Evolutionary conservation across 768 basidiomycete species (phyloP), one percentile per base, ranked within the genome.

Genomic region (Nevesoporus exiguus): DNA sequence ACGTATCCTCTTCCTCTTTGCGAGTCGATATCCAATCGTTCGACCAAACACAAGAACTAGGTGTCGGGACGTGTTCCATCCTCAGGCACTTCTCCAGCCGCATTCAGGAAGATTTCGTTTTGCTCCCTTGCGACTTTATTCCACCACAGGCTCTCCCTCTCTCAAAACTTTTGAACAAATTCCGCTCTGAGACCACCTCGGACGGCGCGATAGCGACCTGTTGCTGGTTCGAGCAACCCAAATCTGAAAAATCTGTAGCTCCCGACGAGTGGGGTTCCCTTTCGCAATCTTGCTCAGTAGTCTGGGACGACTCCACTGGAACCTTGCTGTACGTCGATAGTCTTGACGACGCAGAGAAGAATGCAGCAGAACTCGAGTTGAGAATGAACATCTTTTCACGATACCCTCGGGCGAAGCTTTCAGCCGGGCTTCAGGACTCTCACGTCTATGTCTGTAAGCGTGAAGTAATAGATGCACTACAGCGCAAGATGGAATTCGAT

Each of bases 71-170:
- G 3, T 88, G 87, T 57, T 76, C 82, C 21, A 76, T 95, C 24
- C 78, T 96, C 54, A 80, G 83, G 48, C 83, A 92, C 65, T 91
- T 94, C 69, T 78, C 89, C 10, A 73, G 67, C 45, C 84, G 85
- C 45, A 93, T 95, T 57, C 77, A 80, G 57, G 83, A 83, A 55
- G 95, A 97, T 69, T 95, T 97, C 69, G 81, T 97, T 37, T 71
- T 98, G 22, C 79, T 98, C 2, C 88, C 95, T 7, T 97, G 93
- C 65, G 95, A 98, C 69, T 90, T 97, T 47, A 79, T 93, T 21
- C 86, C 93, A 9, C 87, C 93, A 0, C 74, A 85, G 0, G 73
- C 81, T 0, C 77, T 97, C n/a, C 76, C 86, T 6, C 78, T 98
- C 7, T 78, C 79, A 29, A 73, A 72, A 0, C 72, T 97, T 2